phyloP scores from a whole-genome alignment of 1,284 basidiomycete genomes.

The Dichomitus squalens region DNA sequence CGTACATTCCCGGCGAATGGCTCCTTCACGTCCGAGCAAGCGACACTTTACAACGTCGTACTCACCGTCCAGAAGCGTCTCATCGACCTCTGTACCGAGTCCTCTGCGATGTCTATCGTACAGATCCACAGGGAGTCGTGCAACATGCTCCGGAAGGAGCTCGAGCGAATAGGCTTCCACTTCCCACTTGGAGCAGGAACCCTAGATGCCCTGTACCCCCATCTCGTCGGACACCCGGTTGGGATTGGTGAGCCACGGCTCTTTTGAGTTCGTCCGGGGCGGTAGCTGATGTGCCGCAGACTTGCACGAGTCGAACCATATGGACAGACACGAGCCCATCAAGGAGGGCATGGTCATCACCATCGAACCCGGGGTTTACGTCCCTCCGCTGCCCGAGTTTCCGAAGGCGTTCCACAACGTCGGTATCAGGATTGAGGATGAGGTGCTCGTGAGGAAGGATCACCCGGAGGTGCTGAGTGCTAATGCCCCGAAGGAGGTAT shows the following conservation, averaged over 20 bases:
- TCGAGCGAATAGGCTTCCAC: slow-evolving; percentile 83
- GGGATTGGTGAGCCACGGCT: slow-evolving; percentile 64
- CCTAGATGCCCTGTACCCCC: slow-evolving; percentile 84
- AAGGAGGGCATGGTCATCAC: slow-evolving; percentile 88
- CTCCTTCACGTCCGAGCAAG: slow-evolving; percentile 78
- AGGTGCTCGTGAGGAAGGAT: slow-evolving; percentile 76
- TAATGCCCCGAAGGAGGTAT: slow-evolving; percentile 86
- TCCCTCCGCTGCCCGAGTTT: slow-evolving; percentile 76
- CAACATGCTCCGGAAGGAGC: slow-evolving; percentile 69
- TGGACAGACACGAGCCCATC: slow-evolving; percentile 51
- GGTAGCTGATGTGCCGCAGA: slow-evolving; percentile 46
- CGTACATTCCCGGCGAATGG: slow-evolving; percentile 90
- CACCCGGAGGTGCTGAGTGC: slow-evolving; percentile 74
- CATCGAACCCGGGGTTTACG: slow-evolving; percentile 85
- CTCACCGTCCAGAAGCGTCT: slow-evolving; percentile 77
- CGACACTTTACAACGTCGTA: slow-evolving; percentile 86
- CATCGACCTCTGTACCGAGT: slow-evolving; percentile 62
- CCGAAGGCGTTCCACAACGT: slow-evolving; percentile 88
- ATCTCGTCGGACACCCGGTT: slow-evolving; percentile 85
- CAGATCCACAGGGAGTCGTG: slow-evolving; percentile 83
- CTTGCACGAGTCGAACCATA: slow-evolving; percentile 68
- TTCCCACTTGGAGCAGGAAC: slow-evolving; percentile 52
- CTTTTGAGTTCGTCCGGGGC: background rate
- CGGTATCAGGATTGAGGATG: slow-evolving; percentile 92
- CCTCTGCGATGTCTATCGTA: slow-evolving; percentile 60